Evolutionary conservation across 1,284 basidiomycete species (phyloP).

Genomic region (Cryptococcus depauperatus): DNA sequence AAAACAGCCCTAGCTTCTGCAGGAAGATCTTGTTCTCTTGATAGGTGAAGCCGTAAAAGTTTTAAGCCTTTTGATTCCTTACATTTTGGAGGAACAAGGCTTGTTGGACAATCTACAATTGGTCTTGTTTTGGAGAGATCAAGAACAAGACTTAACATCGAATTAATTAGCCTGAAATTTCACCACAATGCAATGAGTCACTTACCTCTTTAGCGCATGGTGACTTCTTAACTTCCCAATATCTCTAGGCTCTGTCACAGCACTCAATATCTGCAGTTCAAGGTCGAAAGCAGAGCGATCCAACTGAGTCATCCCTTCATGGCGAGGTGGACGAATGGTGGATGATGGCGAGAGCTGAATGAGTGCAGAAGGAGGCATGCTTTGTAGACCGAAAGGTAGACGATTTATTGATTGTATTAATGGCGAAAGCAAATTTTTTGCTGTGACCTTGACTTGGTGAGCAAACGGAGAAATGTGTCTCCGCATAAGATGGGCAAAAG

Average conservation of each 20-base stretch:
- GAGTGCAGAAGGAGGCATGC: too few relatives aligned
- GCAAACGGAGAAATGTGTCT: too few relatives aligned
- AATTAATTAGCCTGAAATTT: not conserved
- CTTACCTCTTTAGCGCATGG: constrained; percentile 54
- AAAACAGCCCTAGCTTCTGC: constrained; percentile 54
- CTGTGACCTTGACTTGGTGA: too few relatives aligned
- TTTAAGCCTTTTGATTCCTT: constrained; percentile 44
- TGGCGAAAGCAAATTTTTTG: too few relatives aligned
- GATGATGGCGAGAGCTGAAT: not conserved
- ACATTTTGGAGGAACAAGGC: constrained; percentile 14
- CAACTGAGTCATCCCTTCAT: constrained; percentile 45
- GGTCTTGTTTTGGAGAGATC: constrained; percentile 59
- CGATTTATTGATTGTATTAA: too few relatives aligned
- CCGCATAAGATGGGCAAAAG: too few relatives aligned
- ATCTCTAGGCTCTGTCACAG: constrained; percentile 54
- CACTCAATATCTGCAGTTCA: constrained; percentile 59
- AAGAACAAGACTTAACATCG: constrained; percentile 43
- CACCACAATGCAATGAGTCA: constrained; percentile 8
- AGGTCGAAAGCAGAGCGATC: constrained; percentile 60
- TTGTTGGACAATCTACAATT: constrained; percentile 52
- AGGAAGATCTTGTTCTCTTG: constrained; percentile 56
- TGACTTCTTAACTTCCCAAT: constrained; percentile 55
- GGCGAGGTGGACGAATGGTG: constrained; percentile 29
- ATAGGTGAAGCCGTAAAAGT: constrained; percentile 5
- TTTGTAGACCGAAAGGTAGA: too few relatives aligned